Evolutionary conservation across 2,329 filamentous ascomycete species (phyloP).

Genomic region (Aspergillus clavatus): DNA sequence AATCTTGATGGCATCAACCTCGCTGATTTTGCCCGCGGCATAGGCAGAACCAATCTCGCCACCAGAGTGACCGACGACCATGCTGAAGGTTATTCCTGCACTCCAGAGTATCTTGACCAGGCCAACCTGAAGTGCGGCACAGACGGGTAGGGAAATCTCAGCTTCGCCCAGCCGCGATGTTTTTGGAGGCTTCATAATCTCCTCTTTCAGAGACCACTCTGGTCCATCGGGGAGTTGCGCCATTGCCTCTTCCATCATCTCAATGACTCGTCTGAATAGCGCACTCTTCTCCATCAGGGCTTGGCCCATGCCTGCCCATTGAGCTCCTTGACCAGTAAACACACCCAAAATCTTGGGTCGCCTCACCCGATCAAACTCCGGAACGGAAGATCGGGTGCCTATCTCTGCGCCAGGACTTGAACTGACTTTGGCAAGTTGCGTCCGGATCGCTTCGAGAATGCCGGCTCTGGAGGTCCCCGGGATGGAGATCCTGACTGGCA

Average conservation of each 20-base stretch:
- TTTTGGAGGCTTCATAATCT: no score
- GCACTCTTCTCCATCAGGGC: background rate
- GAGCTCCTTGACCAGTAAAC: slow-evolving; percentile 21
- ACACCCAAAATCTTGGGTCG: slow-evolving; percentile 7
- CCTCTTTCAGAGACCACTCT: no score
- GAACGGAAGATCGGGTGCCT: background rate
- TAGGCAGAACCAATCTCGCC: no score
- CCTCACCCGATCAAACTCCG: slow-evolving; percentile 1
- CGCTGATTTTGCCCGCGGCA: no score
- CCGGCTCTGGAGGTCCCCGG: background rate
- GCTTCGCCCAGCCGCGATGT: no score
- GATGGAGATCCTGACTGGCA: slow-evolving; percentile 1
- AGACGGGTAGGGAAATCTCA: no score
- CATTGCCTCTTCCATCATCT: background rate
- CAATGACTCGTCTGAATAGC: background rate
- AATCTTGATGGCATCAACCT: no score
- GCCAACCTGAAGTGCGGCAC: no score
- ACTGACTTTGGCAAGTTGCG: slow-evolving; percentile 1
- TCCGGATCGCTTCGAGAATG: slow-evolving; percentile 3
- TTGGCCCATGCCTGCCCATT: slow-evolving; percentile 15
- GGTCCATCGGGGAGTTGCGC: background rate
- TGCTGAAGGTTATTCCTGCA: no score
- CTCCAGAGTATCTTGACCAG: no score
- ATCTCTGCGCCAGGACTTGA: background rate
- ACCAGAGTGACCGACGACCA: no score